These are phyloP conservation scores for Vanrija humicola DNA, from an alignment of 1,284 basidiomycete genomes.

Conservation along the genomic window DNA sequence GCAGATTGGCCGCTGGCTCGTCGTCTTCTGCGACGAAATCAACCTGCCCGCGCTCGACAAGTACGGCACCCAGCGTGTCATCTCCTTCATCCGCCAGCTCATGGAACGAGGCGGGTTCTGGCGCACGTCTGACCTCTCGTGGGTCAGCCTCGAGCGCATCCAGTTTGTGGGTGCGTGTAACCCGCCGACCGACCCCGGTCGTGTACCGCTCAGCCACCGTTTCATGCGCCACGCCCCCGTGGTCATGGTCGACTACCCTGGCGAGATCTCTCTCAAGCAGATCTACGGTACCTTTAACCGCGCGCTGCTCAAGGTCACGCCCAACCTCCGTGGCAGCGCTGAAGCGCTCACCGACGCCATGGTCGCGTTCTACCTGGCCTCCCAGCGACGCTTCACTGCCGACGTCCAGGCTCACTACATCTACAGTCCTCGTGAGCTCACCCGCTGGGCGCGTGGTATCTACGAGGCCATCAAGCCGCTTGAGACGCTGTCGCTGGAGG, in stretches of 20 bases:
- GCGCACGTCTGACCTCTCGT: constrained; percentile 89
- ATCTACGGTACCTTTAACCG: constrained; percentile 99
- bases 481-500: constrained; percentile 85
- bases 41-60: constrained; percentile 96
- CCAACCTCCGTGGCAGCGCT: constrained; percentile 85
- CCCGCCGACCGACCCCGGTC: constrained; percentile 98
- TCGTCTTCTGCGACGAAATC: constrained; percentile 99
- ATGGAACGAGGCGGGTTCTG: constrained; percentile 95
- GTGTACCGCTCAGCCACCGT: constrained; percentile 94
- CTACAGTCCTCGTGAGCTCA: constrained; percentile 98
- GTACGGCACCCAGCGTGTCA: constrained; percentile 97
- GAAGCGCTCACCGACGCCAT: constrained; percentile 96
- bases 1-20: constrained; percentile 96
- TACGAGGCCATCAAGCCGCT: constrained; percentile 94
- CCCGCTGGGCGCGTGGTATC: constrained; percentile 95
- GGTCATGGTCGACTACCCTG: constrained; percentile 99
- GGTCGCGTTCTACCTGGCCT: constrained; percentile 92
- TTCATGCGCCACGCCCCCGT: constrained; percentile 97
- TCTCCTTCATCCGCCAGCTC: constrained; percentile 95
- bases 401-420: constrained; percentile 98
- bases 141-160: constrained; percentile 96
- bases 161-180: constrained; percentile 99
- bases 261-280: constrained; percentile 93
- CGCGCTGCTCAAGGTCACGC: constrained; percentile 91
- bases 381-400: constrained; percentile 90